These are phyloP conservation scores for Cytospora leucostoma DNA, from an alignment of 2,329 filamentous ascomycete species.

Conservation along the genomic window DNA sequence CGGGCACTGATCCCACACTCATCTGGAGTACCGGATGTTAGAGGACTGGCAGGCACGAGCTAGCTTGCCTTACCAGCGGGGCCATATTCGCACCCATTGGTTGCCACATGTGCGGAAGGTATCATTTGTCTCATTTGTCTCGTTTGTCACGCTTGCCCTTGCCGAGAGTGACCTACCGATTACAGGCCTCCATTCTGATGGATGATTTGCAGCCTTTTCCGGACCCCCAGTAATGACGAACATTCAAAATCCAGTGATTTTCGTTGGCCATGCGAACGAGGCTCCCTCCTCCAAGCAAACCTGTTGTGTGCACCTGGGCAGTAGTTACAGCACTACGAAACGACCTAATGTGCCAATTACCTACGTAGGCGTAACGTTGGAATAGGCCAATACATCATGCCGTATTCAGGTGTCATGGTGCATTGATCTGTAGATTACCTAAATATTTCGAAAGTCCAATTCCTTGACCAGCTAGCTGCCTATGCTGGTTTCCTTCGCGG, in stretches of 20 bases:
- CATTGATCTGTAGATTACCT: too few species aligned
- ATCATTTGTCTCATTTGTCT: neutral
- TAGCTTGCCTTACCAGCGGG: neutral
- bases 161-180: neutral
- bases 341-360: too few species aligned
- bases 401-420: too few species aligned
- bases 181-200: neutral
- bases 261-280: neutral
- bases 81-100: neutral
- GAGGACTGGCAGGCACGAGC: neutral
- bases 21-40: neutral
- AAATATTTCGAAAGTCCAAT: too few species aligned
- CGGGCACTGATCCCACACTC: neutral
- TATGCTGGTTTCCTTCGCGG: too few species aligned
- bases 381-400: too few species aligned
- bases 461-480: too few species aligned
- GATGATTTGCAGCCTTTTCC: neutral
- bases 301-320: neutral
- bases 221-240: constrained; percentile 3
- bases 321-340: neutral
- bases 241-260: neutral
- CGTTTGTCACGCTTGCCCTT: neutral
- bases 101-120: neutral
- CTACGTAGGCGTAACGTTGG: too few species aligned
- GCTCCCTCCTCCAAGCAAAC: neutral